These are phyloP conservation scores for Epichloe brachyelytri DNA, from an alignment of 2,329 filamentous ascomycete genomes.

Conservation along the genomic window DNA sequence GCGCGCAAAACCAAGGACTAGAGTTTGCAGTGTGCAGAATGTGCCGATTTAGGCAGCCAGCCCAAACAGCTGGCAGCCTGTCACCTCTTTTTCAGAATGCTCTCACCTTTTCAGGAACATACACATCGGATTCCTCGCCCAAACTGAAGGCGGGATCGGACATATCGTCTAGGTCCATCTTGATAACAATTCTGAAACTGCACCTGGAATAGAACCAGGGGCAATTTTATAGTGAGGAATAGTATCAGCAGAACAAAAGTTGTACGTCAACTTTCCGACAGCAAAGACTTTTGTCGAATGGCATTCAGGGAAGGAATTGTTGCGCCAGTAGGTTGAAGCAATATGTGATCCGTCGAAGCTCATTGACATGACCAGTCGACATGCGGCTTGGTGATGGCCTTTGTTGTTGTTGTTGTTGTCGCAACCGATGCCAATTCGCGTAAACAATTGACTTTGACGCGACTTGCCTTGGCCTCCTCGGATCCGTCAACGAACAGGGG, in stretches of 20 bases:
- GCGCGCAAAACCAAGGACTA: no score
- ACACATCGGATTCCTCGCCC: constrained; percentile 30
- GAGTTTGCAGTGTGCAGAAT: background rate
- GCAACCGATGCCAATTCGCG: constrained; percentile 4
- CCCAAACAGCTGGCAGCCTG: background rate
- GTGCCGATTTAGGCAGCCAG: background rate
- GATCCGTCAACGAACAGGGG: background rate
- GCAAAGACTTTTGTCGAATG: background rate
- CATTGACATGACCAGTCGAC: constrained; percentile 10
- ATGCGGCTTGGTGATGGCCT: constrained; percentile 10
- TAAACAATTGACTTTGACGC: constrained; percentile 15
- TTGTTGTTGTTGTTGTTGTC: constrained; percentile 10
- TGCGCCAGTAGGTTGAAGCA: constrained; percentile 1
- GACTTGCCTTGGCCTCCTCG: background rate
- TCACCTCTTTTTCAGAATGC: background rate
- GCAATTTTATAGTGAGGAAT: background rate
- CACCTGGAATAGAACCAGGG: background rate
- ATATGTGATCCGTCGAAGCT: constrained; percentile 9
- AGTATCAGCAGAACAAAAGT: background rate
- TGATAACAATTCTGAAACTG: constrained; percentile 10
- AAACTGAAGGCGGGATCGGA: constrained; percentile 35
- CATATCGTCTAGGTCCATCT: constrained; percentile 44
- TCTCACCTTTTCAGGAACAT: constrained; percentile 25
- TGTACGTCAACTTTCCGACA: background rate
- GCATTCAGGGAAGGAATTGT: constrained; percentile 7